These are phyloP conservation scores for Porphyra umbilicalis DNA, from an alignment of 31 red algal genomes.

Conservation along the genomic window DNA sequence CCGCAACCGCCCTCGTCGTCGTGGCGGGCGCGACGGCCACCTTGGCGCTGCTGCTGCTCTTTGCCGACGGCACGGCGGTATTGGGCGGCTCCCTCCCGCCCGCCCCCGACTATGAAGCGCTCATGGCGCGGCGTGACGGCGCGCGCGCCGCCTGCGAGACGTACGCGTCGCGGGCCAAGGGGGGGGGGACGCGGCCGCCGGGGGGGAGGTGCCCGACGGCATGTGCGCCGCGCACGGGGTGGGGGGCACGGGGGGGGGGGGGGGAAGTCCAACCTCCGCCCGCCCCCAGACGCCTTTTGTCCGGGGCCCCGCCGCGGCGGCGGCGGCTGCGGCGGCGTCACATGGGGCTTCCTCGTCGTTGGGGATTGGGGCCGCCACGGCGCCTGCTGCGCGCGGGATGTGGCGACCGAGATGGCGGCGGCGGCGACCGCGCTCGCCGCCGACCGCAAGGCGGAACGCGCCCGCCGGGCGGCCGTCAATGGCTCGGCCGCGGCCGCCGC, in stretches of 20 bases:
- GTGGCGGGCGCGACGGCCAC: not conserved
- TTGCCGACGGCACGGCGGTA: not conserved
- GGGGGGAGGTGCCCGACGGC: not conserved
- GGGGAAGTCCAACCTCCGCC: not conserved
- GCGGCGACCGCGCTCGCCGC: constrained; percentile 31
- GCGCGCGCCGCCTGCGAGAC: not conserved
- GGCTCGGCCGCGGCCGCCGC: constrained; percentile 46
- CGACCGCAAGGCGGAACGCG: constrained; percentile 24
- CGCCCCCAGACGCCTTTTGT: not conserved
- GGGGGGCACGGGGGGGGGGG: not conserved
- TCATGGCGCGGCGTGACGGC: not conserved
- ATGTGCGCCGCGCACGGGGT: not conserved
- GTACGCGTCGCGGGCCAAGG: not conserved
- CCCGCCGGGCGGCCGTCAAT: constrained; percentile 38
- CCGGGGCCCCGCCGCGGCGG: too few species aligned
- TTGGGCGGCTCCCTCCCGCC: not conserved
- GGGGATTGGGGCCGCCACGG: constrained; percentile 85
- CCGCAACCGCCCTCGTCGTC: not conserved
- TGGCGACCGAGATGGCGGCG: constrained; percentile 55
- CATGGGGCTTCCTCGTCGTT: constrained; percentile 32
- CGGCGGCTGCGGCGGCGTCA: not conserved
- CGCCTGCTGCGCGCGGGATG: constrained; percentile 60
- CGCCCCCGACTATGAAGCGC: not conserved
- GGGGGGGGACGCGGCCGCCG: not conserved
- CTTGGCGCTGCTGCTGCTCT: not conserved